Base-by-base conservation (phyloP, 108 stramenopile species). In the Chaetoceros tenuissimus region DNA sequence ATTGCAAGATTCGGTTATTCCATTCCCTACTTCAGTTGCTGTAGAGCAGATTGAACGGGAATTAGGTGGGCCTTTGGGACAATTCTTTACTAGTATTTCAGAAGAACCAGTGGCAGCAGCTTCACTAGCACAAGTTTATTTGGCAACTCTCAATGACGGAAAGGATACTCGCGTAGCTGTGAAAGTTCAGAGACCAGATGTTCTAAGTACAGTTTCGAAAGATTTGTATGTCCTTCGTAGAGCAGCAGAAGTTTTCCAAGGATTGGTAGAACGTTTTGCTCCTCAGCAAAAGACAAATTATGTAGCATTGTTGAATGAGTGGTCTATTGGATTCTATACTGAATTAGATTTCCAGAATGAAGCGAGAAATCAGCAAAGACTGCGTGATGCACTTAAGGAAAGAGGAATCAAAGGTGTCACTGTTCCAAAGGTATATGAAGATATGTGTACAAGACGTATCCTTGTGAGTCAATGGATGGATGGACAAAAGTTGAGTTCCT, bases 71-170 rank as follows among this genome's bases (percentile, higher is more conserved):
- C 85, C 87, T 7, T 56, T 95, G 16, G 90, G 86, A 26, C 62
- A 79, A 34, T 91, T 95, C 63, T 95, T 95, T 60, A 77, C 85
- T 3, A 70, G 67, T 22, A 89, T 95, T 31, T 84, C 82, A 8
- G 84, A 87, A 49, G 87, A 90, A 55, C 94, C 94, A 21, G 87
- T 95, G 21, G 94, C 94, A 2, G 90, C 91, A 0, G 94, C 94
- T 8, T 64, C 60, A 46, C 55, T 95, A 17, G 94, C 89, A 3
- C 94, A 95, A 66, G 94, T 95, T 1, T 95, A 95, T 59, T 55
- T 81, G 16, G 88, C 89, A 5, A 81, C 81, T 0, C 57, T 92
- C 5, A 78, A 84, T 54, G 83, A 88, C 53, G 89, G 87, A 18
- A 77, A 73, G 20, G 61, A 85, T 49, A 90, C 88, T 3, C 49